Base-by-base conservation (phyloP, 1,284 basidiomycete species). In the Sutorius eximius region DNA sequence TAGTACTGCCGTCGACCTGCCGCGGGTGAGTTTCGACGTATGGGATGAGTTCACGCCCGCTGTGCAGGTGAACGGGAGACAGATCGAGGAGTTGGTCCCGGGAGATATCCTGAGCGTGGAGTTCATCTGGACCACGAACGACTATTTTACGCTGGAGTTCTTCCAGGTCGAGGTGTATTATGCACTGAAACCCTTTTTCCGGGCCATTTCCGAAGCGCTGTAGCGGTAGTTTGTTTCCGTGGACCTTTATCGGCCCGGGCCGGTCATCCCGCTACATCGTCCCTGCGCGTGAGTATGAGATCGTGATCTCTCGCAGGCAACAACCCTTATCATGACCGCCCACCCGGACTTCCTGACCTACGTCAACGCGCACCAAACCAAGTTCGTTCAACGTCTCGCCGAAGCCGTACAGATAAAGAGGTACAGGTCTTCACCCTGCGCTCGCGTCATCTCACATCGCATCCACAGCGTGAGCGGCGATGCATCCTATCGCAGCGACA, bases 341-440 rank as follows among this genome's bases (percentile, higher is more conserved):
- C 77, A 81, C 36, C 57, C 73, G 15, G 64, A 78, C 45, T 82
- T 88, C 70, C 64, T 81, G 51, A 71, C 77, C 47, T 90, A 82
- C 65, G 78, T 97, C 68, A 86, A 94, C 62, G 72, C 77, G 37
- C 85, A 95, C 65, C 78, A 88, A 53, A 77, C 84, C 53, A 73
- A 74, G 41, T 95, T 95, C 69, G 89, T 98, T 59, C 73, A 85
- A 55, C 82, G 93, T 45, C 83, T 96, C 22, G 77, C 82, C 6
- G 81, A 89, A 44, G 92, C 94, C n/a, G 92, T 97, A 55, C 84
- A 86, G 38, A 96, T 97, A 61, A 91, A 93, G 50, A 92, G 90
- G 92, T 92, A 61, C 60, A 27, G 24, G 1, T 27, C 24, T 27
- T 5, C 24, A 27, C 24, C 24, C 5, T 27, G 24, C 5, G 6